phyloP scores from a whole-genome alignment of 345 rosid genomes.

The Populus deltoides region DNA sequence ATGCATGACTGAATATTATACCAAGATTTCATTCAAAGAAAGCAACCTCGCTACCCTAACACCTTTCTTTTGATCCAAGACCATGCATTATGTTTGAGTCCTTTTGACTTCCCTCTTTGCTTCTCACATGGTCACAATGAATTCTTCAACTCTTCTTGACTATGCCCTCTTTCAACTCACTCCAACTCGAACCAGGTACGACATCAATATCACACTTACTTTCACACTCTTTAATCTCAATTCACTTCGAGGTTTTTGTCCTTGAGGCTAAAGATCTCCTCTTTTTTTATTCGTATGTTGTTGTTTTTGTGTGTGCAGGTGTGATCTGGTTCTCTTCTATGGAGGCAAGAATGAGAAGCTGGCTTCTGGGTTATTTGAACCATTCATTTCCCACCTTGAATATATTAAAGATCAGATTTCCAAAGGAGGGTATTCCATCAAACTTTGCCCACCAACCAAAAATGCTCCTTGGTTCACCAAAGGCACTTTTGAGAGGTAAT shows the following conservation, averaged over 20 bases:
- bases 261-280: neutral
- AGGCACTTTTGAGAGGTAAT: slow-evolving; percentile 75
- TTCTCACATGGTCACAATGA: slow-evolving; percentile 35
- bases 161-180: slow-evolving; percentile 82
- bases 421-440: slow-evolving; percentile 81
- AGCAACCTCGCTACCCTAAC: neutral
- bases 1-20: neutral
- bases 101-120: neutral
- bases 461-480: slow-evolving; percentile 78
- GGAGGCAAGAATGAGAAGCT: slow-evolving; percentile 70
- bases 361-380: slow-evolving; percentile 80
- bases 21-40: neutral
- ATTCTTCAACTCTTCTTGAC: slow-evolving; percentile 53
- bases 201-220: neutral
- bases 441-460: slow-evolving; percentile 54
- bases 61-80: neutral
- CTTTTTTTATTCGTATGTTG: neutral
- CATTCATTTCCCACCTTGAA: slow-evolving; percentile 71
- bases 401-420: slow-evolving; percentile 76
- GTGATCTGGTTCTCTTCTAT: slow-evolving; percentile 65
- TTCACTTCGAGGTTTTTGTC: neutral
- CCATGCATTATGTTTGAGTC: slow-evolving; percentile 3
- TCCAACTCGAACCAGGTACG: slow-evolving; percentile 85
- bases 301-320: slow-evolving; percentile 39
- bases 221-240: neutral